A percentile compares a stretch with the other conserved stretches of the same genome.
These are phyloP conservation scores for Saccharomycopsis vini DNA, from an alignment of 805 yeast genomes.

Conservation along the genomic window DNA sequence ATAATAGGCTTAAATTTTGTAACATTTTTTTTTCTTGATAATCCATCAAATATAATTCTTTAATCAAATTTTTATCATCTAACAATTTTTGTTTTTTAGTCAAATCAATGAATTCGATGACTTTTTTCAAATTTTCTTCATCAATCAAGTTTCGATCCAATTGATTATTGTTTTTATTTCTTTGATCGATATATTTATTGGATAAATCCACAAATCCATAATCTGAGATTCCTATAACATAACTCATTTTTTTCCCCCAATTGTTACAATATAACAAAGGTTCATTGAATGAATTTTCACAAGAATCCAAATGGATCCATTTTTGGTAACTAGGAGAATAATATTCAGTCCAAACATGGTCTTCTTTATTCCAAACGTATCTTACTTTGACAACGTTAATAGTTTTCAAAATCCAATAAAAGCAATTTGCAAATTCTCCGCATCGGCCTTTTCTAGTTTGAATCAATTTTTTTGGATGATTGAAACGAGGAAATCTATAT, in stretches of 20 bases:
- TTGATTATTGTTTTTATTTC: constrained; percentile 25
- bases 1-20: constrained; percentile 13
- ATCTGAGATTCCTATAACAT: constrained; percentile 60
- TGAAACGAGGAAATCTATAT: constrained; percentile 69
- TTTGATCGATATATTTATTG: constrained; percentile 47
- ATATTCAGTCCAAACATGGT: constrained; percentile 95
- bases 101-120: constrained; percentile 29
- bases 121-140: constrained; percentile 30
- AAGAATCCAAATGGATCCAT: constrained; percentile 87
- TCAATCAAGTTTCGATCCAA: constrained; percentile 39
- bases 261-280: constrained; percentile 71
- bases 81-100: constrained; percentile 27
- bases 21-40: constrained; percentile 29
- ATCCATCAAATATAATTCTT: constrained; percentile 31
- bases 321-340: constrained; percentile 49
- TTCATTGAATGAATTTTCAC: constrained; percentile 79
- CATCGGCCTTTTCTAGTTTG: constrained; percentile 69
- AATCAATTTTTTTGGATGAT: constrained; percentile 54
- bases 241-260: constrained; percentile 94
- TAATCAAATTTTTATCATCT: constrained; percentile 29
- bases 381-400: constrained; percentile 51
- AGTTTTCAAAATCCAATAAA: constrained; percentile 59
- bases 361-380: constrained; percentile 83
- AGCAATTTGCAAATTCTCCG: constrained; percentile 93
- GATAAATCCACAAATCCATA: constrained; percentile 65